phyloP scores from a whole-genome alignment of 2,329 filamentous ascomycete species.

The Fusarium sp. region DNA sequence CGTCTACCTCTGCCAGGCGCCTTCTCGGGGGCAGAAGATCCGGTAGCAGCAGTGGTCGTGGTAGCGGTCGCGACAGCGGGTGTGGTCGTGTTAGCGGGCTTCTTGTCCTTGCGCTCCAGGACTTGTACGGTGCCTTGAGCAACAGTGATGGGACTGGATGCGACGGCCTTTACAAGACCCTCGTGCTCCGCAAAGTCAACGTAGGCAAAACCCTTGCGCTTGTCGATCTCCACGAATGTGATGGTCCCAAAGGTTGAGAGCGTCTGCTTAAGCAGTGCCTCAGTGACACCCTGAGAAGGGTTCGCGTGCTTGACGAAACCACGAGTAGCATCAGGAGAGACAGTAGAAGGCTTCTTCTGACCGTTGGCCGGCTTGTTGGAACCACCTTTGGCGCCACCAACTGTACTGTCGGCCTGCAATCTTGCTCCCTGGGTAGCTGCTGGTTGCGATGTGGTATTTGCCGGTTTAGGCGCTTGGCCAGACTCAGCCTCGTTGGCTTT shows the following conservation, averaged over 20 bases:
- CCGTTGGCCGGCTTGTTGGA: conserved; percentile 40
- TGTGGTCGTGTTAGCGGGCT: conserved; percentile 42
- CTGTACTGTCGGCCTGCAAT: conserved; percentile 35
- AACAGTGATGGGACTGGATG: conserved; percentile 81
- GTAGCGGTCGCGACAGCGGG: conserved; percentile 27
- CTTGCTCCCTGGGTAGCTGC: conserved; percentile 46
- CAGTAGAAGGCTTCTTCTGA: conserved; percentile 48
- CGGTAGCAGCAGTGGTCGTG: conserved; percentile 19
- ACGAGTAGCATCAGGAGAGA: conserved; percentile 62
- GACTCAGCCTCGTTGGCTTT: conserved; percentile 42
- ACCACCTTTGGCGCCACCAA: conserved; percentile 32
- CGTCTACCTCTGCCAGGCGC: conserved; percentile 46
- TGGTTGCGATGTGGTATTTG: conserved; percentile 38
- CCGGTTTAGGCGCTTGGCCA: conserved; percentile 38
- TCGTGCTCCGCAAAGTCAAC: conserved; percentile 83
- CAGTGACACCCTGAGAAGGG: conserved; percentile 89
- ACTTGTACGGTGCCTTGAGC: conserved; percentile 89
- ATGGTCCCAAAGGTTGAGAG: conserved; percentile 79
- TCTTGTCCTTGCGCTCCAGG: conserved; percentile 78
- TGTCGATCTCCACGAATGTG: conserved; percentile 87
- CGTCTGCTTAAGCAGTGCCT: conserved; percentile 77
- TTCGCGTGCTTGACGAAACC: conserved; percentile 86
- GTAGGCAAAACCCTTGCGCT: conserved; percentile 93
- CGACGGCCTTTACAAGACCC: conserved; percentile 78
- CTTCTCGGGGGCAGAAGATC: conserved; percentile 43